Evolutionary conservation across 495 filamentous ascomycete genomes (phyloP).

Genomic region (Cercophora newfieldiana): DNA sequence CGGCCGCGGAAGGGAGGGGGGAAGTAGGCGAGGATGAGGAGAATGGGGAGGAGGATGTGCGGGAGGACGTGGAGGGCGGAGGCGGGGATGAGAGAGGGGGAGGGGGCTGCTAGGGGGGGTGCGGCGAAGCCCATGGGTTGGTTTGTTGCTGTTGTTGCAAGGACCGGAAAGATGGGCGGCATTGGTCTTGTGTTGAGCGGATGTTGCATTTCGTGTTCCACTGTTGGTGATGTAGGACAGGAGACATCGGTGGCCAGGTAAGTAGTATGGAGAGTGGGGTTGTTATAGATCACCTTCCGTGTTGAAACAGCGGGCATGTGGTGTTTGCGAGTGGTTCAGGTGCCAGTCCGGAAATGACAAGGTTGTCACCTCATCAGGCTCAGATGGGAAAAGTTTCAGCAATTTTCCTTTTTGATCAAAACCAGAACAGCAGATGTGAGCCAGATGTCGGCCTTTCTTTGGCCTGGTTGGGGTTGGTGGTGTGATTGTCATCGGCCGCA

Average conservation of each 20-base stretch:
- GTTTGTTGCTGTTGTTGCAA: background rate
- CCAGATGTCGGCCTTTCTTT: background rate
- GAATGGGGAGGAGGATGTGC: conserved; percentile 14
- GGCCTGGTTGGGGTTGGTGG: background rate
- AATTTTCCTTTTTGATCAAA: background rate
- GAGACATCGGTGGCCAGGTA: too few species aligned
- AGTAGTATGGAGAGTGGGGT: too few species aligned
- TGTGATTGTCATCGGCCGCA: background rate
- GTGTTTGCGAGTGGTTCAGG: background rate
- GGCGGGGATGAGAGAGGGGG: background rate
- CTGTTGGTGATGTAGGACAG: too few species aligned
- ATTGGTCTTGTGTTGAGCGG: background rate
- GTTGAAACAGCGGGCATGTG: too few species aligned
- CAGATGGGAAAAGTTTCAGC: background rate
- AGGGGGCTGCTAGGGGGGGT: background rate
- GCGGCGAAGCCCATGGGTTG: background rate
- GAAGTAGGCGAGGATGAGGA: conserved; percentile 13
- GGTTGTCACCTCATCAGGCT: background rate
- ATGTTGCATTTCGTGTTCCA: too few species aligned
- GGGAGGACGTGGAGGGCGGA: conserved; percentile 16
- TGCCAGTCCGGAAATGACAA: background rate
- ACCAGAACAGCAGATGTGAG: background rate
- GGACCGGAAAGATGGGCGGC: background rate
- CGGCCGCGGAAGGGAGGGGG: conserved; percentile 19
- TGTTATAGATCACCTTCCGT: too few species aligned